Conservation (phyloP, 768 basidiomycete genomes). For the Pilatotrama ljubarskyi region DNA sequence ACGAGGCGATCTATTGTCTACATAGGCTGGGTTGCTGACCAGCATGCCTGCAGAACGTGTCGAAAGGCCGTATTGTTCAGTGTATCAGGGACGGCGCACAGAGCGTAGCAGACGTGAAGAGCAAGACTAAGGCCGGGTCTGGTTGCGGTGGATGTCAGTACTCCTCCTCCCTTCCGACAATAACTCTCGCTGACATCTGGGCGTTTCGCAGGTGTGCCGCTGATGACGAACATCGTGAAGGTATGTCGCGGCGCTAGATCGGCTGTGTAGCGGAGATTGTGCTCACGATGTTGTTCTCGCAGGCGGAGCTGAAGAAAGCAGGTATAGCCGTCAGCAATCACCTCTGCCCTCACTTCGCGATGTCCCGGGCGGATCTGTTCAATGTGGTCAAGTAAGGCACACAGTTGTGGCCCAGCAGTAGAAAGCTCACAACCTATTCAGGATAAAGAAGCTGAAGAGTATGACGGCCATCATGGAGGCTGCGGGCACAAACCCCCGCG, state of each 20-base stretch:
- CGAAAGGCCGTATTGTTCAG: constrained; percentile 54
- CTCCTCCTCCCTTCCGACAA: not conserved
- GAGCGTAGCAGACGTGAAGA: constrained; percentile 55
- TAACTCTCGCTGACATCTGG: not conserved
- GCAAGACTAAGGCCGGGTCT: constrained; percentile 67
- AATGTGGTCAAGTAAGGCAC: constrained; percentile 49
- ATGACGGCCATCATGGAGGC: constrained; percentile 54
- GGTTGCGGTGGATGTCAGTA: constrained; percentile 65
- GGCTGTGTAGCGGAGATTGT: constrained; percentile 11
- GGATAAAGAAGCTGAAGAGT: constrained; percentile 60
- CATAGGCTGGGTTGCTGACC: not conserved
- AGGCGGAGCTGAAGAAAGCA: constrained; percentile 67
- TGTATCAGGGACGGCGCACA: constrained; percentile 53
- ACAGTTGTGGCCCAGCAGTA: not conserved
- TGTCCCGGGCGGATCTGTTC: constrained; percentile 67
- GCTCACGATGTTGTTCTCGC: constrained; percentile 35
- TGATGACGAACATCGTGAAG: constrained; percentile 47
- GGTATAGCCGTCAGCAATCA: constrained; percentile 59
- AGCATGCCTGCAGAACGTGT: constrained; percentile 48
- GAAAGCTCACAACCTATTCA: constrained; percentile 19
- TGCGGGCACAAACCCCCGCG: constrained; percentile 46
- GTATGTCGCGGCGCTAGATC: constrained; percentile 14
- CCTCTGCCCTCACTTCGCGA: constrained; percentile 65
- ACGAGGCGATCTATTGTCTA: constrained; percentile 14
- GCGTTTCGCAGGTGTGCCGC: constrained; percentile 46